A percentile compares a stretch with the other conserved stretches of the same genome.
Evolutionary conservation across 192 early-diverging fungal genomes (phyloP).

Genomic region (Allomyces macrogynus): DNA sequence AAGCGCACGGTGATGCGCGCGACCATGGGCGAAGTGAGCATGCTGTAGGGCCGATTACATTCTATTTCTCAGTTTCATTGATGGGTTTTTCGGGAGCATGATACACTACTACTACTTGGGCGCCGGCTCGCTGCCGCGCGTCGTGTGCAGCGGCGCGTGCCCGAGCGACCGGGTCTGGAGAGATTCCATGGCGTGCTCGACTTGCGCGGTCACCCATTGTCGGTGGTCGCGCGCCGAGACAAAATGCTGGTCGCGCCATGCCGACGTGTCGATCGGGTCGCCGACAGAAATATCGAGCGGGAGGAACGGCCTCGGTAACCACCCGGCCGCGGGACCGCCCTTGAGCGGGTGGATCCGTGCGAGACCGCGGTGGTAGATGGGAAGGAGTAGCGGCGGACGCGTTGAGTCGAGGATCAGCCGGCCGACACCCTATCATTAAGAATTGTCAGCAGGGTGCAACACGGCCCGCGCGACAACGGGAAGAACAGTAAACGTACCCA

Average conservation of each 20-base stretch:
- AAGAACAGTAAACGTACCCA: constrained; percentile 27
- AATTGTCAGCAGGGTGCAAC: too few relatives aligned
- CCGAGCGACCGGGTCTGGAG: too few relatives aligned
- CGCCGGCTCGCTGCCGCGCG: too few relatives aligned
- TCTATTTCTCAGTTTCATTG: too few relatives aligned
- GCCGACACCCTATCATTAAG: constrained; percentile 25
- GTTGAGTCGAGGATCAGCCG: constrained; percentile 64
- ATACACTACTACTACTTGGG: background rate
- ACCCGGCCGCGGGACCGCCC: background rate
- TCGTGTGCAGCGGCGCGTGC: too few relatives aligned
- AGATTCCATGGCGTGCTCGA: too few relatives aligned
- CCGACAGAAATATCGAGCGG: constrained; percentile 44
- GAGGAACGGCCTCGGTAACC: constrained; percentile 18
- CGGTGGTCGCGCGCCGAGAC: too few relatives aligned
- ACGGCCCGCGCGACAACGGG: too few relatives aligned
- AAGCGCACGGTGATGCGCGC: constrained; percentile 25
- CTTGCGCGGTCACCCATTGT: too few relatives aligned
- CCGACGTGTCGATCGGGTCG: constrained; percentile 33
- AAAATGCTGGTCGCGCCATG: background rate
- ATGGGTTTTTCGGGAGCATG: background rate
- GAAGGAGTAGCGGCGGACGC: constrained; percentile 43
- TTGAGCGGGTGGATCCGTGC: constrained; percentile 6
- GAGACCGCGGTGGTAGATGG: constrained; percentile 45
- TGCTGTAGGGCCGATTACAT: too few relatives aligned
- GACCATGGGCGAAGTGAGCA: background rate